Percentiles rank a stretch among this genome's conserved stretches.
These are phyloP conservation scores for Heimioporus sp. DNA, from an alignment of 768 basidiomycete genomes.

Conservation along the genomic window DNA sequence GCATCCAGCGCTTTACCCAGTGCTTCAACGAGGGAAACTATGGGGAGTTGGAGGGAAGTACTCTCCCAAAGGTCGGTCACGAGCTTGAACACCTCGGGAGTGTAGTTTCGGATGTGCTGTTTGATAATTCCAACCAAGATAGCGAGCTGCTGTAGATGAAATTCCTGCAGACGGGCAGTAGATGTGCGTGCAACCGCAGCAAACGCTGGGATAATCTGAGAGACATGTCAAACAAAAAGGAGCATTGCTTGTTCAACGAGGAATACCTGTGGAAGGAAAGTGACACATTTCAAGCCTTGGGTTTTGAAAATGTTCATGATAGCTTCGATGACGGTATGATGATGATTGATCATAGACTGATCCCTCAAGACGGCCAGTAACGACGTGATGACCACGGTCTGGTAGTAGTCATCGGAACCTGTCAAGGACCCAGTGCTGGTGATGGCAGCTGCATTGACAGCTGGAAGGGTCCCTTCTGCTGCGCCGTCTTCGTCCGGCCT, in stretches of 20 bases:
- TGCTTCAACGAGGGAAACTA: constrained; percentile 90
- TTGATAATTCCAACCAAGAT: constrained; percentile 96
- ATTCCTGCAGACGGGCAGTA: constrained; percentile 82
- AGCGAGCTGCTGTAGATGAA: constrained; percentile 92
- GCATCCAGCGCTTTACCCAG: constrained; percentile 92
- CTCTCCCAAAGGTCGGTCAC: constrained; percentile 93
- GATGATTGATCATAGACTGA: constrained; percentile 78
- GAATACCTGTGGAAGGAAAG: constrained; percentile 86
- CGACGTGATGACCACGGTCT: constrained; percentile 89
- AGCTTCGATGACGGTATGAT: constrained; percentile 93
- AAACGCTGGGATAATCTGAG: constrained; percentile 92
- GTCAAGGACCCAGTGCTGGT: constrained; percentile 58
- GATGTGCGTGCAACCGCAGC: constrained; percentile 82
- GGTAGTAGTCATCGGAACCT: constrained; percentile 93
- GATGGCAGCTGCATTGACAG: constrained; percentile 67
- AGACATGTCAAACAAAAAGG: constrained; percentile 8
- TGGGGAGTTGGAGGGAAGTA: constrained; percentile 77
- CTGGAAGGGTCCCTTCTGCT: constrained; percentile 55
- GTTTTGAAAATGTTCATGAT: constrained; percentile 99
- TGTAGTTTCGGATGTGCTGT: constrained; percentile 93
- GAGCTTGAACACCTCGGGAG: constrained; percentile 78
- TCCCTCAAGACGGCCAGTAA: constrained; percentile 88
- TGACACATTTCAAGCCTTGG: constrained; percentile 93
- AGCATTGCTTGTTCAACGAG: background rate
- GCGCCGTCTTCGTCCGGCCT: constrained; percentile 64